Conservation (phyloP, 2,329 filamentous ascomycete genomes). For the Colletotrichum brevisporum region DNA sequence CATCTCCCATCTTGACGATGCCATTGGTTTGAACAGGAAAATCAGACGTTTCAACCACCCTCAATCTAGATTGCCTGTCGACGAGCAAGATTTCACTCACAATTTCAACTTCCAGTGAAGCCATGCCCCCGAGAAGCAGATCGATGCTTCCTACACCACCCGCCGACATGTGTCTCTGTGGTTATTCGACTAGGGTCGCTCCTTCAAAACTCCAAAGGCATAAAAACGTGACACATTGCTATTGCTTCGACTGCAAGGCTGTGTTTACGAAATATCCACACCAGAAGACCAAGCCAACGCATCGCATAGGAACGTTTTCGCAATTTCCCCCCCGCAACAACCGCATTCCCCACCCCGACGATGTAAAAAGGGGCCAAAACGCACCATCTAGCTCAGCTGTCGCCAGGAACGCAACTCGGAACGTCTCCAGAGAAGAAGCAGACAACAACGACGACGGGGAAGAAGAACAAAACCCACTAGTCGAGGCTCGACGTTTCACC, state of each 20-base stretch:
- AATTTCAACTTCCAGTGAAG: neutral
- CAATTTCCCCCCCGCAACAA: neutral
- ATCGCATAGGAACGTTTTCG: slow-evolving; percentile 2
- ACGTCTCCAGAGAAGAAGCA: neutral
- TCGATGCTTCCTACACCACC: neutral
- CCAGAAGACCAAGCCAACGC: neutral
- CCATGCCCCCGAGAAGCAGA: neutral
- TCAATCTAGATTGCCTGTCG: too few relatives aligned
- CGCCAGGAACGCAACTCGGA: too few relatives aligned
- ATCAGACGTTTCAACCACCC: too few relatives aligned
- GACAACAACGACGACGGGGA: too few relatives aligned
- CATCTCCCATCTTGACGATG: too few relatives aligned
- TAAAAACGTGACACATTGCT: slow-evolving; percentile 1
- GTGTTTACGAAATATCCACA: neutral
- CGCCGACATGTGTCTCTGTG: neutral
- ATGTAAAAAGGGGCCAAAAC: neutral
- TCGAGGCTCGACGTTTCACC: neutral
- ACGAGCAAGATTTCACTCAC: too few relatives aligned
- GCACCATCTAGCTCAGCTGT: too few relatives aligned
- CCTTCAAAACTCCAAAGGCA: neutral
- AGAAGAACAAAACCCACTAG: neutral
- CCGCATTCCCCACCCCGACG: neutral
- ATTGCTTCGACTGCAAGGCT: slow-evolving; percentile 14
- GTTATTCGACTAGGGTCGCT: neutral
- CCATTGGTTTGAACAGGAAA: too few relatives aligned